Evolutionary conservation across 495 filamentous ascomycete species (phyloP), one percentile per base, ranked within the genome.

Genomic region (Penicillium taxi): DNA sequence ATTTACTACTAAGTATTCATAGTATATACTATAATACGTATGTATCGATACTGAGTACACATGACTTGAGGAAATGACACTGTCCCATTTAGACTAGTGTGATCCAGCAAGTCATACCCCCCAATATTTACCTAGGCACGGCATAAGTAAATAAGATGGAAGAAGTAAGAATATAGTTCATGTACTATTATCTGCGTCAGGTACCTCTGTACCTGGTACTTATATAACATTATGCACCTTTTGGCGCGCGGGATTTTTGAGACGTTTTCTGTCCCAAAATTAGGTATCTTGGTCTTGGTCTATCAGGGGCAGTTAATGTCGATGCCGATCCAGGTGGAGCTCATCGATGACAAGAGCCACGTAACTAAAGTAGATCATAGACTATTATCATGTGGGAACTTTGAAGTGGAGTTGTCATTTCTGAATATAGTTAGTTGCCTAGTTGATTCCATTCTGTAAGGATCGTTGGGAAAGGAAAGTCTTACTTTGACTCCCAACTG

Each of bases 231-330:
- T 35, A 13, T 21, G 32, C n/a, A 45, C 26, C 18, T 14, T 37
- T 47, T 42, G 44, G 33, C 44, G 44, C 44, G 44, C 44, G 44
- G 44, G 28, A 42, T 35, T 37, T 29, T 21, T 19, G 34, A 39
- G 35, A 47, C 44, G 39, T 21, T 5, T 32, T 15, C 18, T 22
- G 37, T 46, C 13, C 19, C 23, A 32, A 28, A 35, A 19, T 16
- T 11, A 25, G 21, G 22, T 24, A 13, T 36, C 12, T 26, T 40
- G 41, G 44, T 37, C 32, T 26, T 31, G 42, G 28, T 3, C 7
- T 26, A 34, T 32, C 37, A 37, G 37, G 27, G 28, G 21, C n/a
- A n/a, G 27, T 33, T 23, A 20, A 26, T 41, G 31, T 16, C 35
- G 38, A 34, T 41, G 21, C 18, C 25, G 11, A 33, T 34, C n/a